Evolutionary conservation across 2,329 filamentous ascomycete genomes (phyloP), one percentile per base, ranked within the genome.

Genomic region (Xylaria digitata): DNA sequence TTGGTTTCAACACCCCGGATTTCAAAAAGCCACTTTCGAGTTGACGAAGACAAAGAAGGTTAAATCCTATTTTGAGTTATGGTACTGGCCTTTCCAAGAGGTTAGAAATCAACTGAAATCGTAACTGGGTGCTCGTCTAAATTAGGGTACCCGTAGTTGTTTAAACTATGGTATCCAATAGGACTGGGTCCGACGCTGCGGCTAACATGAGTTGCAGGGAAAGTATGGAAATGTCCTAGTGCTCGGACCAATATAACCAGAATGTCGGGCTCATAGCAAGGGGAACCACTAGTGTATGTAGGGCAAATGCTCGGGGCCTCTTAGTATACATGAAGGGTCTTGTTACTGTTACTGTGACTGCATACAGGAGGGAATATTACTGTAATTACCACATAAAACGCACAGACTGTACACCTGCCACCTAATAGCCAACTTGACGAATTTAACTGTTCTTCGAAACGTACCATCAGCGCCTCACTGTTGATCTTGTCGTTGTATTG

Each of bases 101-200:
- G 42, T 62, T 53, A 61, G 15, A 48, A 23, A 62, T 55, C 21
- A 8, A 62, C 43, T 13, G 26, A n/a, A 56, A 62, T 37, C 3
- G n/a, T 40, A 49, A 48, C 42, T 19, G 42, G 50, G n/a, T 40
- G 13, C 15, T 13, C 32, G 34, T 42, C 43, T 19, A 42, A 30
- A 62, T 55, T 56, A 9, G 43, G 13, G 8, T 2, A 49, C 23
- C 60, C 60, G 21, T 40, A 43, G 19, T 42, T 32, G 17, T 30
- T 7, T n/a, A 21, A 50, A 21, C 17, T 17, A 42, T 43, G 60
- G 60, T 62, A 50, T 9, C 43, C 52, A 62, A 62, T 62, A 32
- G 50, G 60, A 34, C 15, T 9, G 6, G 4, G 11, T 26, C 52
- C 26, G 52, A 32, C 4, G 17, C 32, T 40, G 52, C 43, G 21